Base-by-base conservation (phyloP, 345 rosid species). In the Heritiera littoralis region DNA sequence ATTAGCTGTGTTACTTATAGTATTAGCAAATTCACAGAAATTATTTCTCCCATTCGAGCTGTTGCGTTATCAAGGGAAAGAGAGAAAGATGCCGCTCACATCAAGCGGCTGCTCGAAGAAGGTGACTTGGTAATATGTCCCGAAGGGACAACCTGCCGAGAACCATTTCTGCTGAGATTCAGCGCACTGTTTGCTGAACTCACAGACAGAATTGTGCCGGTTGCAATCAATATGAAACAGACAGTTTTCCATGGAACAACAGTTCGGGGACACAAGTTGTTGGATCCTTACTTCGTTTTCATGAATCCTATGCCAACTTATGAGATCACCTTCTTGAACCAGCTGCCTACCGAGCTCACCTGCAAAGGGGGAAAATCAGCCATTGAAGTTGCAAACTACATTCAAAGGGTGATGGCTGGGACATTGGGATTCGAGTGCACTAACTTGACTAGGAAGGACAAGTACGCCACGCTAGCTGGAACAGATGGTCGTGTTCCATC, bases 91-190 rank as follows among this genome's bases (percentile, higher is more conserved):
- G 98, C 99, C 0, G 92, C 81, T 0, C 81, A 91, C 73, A 96
- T 96, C 74, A 92, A 91, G 80, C 85, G 86, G 20, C 84, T 96
- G 35, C 88, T 96, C 0, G 89, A 92, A 76, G 97, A 96, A 83
- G 99, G 99, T 0, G 99, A 96, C 77, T 76, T 96, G 72, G 97
- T 94, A 60, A 89, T 96, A 3, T 96, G 99, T 81, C 98, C 98
- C 0, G 99, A 96, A 75, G 99, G 99, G 38, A 96, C 99, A 3
- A 96, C 99, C 0, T 94, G 99, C 30, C 86, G 99, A 1, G 98
- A 96, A 74, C 97, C 99, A 7, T 96, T 92, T 80, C 88, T 96
- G 2, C 79, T 96, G 32, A 80, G 99, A 77, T 96, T 96, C 80
- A 96, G 98, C 60, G 98, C 99, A 0, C 89, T 94, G 18, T 94